These are phyloP conservation scores for Salix caprea DNA, from an alignment of 345 rosid genomes.

Conservation along the genomic window DNA sequence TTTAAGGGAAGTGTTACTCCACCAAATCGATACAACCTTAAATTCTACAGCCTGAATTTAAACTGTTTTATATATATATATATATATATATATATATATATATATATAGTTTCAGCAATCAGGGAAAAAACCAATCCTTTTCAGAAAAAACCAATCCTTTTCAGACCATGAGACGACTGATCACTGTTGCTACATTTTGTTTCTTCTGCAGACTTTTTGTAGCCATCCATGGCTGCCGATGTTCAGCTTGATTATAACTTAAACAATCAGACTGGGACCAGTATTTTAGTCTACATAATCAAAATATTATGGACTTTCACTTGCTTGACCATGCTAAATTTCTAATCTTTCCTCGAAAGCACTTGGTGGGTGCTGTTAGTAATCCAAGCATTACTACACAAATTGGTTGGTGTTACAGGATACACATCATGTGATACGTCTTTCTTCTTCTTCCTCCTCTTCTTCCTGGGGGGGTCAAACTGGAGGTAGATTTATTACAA, in stretches of 20 bases:
- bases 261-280: background rate
- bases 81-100: background rate
- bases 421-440: background rate
- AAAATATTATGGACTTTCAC: conserved; percentile 12
- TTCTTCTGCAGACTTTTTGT: background rate
- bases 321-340: conserved; percentile 18
- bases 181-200: background rate
- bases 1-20: background rate
- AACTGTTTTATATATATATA: background rate
- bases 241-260: background rate
- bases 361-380: conserved; percentile 16
- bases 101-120: background rate
- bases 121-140: background rate
- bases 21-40: background rate
- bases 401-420: background rate
- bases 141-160: background rate
- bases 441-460: background rate
- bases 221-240: background rate
- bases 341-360: conserved; percentile 10
- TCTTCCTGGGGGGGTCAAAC: background rate
- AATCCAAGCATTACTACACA: background rate
- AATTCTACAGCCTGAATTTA: background rate
- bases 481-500: background rate
- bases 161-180: background rate
- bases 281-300: background rate